Evolutionary conservation across 306 rosid genomes (phyloP).

Genomic region (Begonia peltatifolia): DNA sequence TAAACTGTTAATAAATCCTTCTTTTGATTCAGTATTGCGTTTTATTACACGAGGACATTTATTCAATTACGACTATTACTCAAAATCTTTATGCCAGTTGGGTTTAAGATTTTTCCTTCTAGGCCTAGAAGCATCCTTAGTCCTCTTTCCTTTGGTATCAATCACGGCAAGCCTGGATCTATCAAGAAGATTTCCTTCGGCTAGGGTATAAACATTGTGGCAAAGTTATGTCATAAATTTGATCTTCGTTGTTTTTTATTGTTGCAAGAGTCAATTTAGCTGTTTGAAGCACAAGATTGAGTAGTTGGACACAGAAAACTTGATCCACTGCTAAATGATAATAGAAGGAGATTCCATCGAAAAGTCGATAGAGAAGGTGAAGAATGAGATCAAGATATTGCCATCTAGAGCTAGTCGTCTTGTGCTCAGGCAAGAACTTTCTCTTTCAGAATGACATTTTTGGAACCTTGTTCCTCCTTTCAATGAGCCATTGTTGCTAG

Average conservation of each 20-base stretch:
- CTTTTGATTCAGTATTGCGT: no score
- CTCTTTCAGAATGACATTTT: no score
- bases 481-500: no score
- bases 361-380: conserved; percentile 22
- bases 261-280: conserved; percentile 28
- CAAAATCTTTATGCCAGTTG: no score
- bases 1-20: no score
- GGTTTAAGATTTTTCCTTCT: no score
- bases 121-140: no score
- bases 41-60: no score
- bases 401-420: conserved; percentile 20
- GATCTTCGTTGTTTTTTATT: neutral
- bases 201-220: conserved; percentile 15
- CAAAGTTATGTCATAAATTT: neutral
- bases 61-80: no score
- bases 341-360: conserved; percentile 46
- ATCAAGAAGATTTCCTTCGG: conserved; percentile 37
- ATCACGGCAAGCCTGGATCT: conserved; percentile 40
- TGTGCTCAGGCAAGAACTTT: conserved; percentile 6
- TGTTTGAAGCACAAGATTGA: conserved; percentile 49
- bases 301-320: conserved; percentile 34
- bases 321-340: conserved; percentile 47
- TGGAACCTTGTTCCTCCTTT: no score
- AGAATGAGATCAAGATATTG: conserved; percentile 16
- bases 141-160: no score